Conservation (phyloP, 2,329 filamentous ascomycete genomes). For the Fusarium sacchari region DNA sequence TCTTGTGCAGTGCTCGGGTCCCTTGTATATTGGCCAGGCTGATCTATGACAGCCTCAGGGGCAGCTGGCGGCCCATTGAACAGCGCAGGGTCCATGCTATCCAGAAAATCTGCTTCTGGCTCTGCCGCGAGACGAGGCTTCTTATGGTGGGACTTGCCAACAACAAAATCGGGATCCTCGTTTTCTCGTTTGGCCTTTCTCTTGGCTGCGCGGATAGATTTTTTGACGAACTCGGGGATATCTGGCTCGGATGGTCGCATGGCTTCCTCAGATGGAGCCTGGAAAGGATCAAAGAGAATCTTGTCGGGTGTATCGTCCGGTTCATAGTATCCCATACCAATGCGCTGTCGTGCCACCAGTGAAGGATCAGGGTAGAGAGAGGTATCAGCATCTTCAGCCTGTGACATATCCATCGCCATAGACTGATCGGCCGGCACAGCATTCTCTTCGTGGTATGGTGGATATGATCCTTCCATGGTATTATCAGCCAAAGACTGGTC, state of each 20-base stretch:
- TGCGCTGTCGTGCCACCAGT: slow-evolving; percentile 57
- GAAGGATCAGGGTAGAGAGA: slow-evolving; percentile 61
- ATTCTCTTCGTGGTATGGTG: slow-evolving; percentile 18
- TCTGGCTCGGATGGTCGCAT: slow-evolving; percentile 57
- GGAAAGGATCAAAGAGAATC: slow-evolving; percentile 69
- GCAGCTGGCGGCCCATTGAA: slow-evolving; percentile 46
- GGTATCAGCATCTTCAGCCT: slow-evolving; percentile 45
- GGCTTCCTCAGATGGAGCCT: slow-evolving; percentile 59
- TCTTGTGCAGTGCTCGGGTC: slow-evolving; percentile 28
- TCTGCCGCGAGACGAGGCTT: slow-evolving; percentile 47
- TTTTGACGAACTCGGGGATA: slow-evolving; percentile 65
- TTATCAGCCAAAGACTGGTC: slow-evolving; percentile 13
- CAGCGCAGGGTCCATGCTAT: slow-evolving; percentile 64
- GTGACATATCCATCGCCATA: slow-evolving; percentile 25
- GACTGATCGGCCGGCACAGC: background rate
- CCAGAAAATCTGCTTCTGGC: slow-evolving; percentile 48
- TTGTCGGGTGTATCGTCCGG: slow-evolving; percentile 66
- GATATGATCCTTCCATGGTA: slow-evolving; percentile 5
- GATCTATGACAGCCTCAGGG: slow-evolving; percentile 36
- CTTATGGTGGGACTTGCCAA: slow-evolving; percentile 56
- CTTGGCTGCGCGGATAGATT: slow-evolving; percentile 63
- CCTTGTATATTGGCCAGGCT: slow-evolving; percentile 23
- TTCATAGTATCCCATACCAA: slow-evolving; percentile 70
- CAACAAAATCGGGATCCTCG: slow-evolving; percentile 64
- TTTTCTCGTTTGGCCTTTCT: slow-evolving; percentile 63